Evolutionary conservation across 1,284 basidiomycete genomes (phyloP), one percentile per base, ranked within the genome.

Genomic region (Phaffia rhodozyma): DNA sequence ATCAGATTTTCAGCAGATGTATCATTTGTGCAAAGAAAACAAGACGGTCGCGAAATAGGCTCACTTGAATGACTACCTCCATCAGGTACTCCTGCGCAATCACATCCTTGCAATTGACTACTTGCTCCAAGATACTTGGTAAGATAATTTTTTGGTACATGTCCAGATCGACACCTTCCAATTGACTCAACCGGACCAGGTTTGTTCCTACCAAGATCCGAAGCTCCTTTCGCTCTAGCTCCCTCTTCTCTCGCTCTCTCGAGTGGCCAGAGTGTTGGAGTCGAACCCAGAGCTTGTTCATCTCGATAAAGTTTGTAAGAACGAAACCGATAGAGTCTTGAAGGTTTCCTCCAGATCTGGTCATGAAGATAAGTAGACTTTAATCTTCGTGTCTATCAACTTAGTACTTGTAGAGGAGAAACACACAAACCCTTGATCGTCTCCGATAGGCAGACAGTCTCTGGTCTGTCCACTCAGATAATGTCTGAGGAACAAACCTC

Each of bases 231-330:
- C 92, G 85, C 73, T 97, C 92, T 81, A 93, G 80, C 75, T 97
- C 92, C 61, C 93, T 86, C 75, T 93, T 93, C 74, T 97, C 92
- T 61, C 91, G 84, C 74, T 97, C 92, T 55, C 91, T 83, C 6
- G 91, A 93, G 73, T 94, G 91, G 0, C 92, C 93, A 73, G 93
- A 89, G 71, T 97, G 92, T 75, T 97, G 93, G 27, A 97, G 80
- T 53, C 92, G 85, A 1, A 97, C 93, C 92, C 92, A 97, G 32
- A 97, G 84, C 75, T 96, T 97, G 82, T 96, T 97, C 92, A 96
- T 97, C 74, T 97, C 92, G 73, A 97, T 91, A 72, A 96, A 96
- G 77, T 97, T 96, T 67, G 91, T 94, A 66, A 97, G 82, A 30
- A 96, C 91, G 73, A 96, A 97, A 2, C 83, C 84, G 68, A 90